Percentiles rank a stretch among this genome's conserved stretches.
These are phyloP conservation scores for Solanum chilense DNA, from an alignment of 257 asterid genomes.

Conservation along the genomic window DNA sequence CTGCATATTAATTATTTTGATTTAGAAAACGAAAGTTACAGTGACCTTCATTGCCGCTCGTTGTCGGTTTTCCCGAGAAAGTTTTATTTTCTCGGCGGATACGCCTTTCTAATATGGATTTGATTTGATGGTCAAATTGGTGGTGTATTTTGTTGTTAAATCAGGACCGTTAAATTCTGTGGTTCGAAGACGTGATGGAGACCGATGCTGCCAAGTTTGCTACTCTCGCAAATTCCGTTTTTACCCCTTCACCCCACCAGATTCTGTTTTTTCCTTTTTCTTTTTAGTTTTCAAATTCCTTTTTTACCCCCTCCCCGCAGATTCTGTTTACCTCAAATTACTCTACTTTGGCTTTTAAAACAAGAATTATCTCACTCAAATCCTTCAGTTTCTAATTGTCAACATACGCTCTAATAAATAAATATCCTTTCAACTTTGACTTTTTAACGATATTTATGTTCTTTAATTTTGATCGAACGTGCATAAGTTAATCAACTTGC, in stretches of 20 bases:
- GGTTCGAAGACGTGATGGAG: background rate
- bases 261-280: background rate
- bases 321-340: background rate
- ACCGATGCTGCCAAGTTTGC: background rate
- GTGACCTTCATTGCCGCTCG: background rate
- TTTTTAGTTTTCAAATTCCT: background rate
- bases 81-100: background rate
- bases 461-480: no score
- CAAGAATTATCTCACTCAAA: no score
- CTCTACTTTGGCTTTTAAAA: no score
- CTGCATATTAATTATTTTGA: background rate
- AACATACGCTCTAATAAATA: background rate
- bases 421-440: no score
- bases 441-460: no score
- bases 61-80: background rate
- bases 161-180: background rate
- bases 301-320: background rate
- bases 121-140: background rate
- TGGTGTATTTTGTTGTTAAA: background rate
- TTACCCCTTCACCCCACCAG: background rate
- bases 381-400: background rate
- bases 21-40: background rate
- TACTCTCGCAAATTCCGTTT: background rate
- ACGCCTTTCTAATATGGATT: background rate
- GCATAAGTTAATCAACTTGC: no score